Evolutionary conservation across 306 rosid genomes (phyloP), one percentile per base, ranked within the genome.

Genomic region (Cucurbita pepo): DNA sequence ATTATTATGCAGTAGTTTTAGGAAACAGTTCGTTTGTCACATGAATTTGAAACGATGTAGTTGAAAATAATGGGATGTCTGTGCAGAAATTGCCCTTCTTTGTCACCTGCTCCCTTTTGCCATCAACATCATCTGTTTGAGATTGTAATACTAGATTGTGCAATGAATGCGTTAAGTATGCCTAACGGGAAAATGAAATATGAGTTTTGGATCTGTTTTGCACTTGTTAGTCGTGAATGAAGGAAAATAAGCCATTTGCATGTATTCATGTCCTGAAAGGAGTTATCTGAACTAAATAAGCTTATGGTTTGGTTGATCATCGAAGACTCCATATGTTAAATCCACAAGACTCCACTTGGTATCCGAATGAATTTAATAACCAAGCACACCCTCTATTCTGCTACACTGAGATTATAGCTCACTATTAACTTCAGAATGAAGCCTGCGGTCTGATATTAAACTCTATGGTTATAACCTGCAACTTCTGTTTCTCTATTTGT

Each of bases 11-110:
- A 55, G 34, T 51, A 72, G 52, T 72, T 37, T 10, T 54, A 72
- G 75, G 75, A 69, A 69, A 30, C 75, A 72, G 63, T 38, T 21
- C 18, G 38, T 38, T 71, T 53, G 51, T 40, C 51, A 38, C 59
- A 53, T 53, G 61, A 19, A 53, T 11, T 72, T 19, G 38, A 72
- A 72, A 55, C 62, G 16, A 53, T 19, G 21, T 21, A 53, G 63
- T 53, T 40, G 30, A 72, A 72, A 55, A 72, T 72, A 72, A 55
- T 53, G 41, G 52, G 45, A 72, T 82, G 69, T 69, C 75, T 76
- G 75, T 65, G 80, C 83, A 76, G 81, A 69, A 72, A 67, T 75
- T 65, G 30, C 74, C 54, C 76, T 72, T 36, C 30, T 72, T 61
- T 19, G 3, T 25, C 56, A 2, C 4, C 0, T 52, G 36, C 11